phyloP scores from a whole-genome alignment of 495 filamentous ascomycete species.

The Apodospora peruviana region DNA sequence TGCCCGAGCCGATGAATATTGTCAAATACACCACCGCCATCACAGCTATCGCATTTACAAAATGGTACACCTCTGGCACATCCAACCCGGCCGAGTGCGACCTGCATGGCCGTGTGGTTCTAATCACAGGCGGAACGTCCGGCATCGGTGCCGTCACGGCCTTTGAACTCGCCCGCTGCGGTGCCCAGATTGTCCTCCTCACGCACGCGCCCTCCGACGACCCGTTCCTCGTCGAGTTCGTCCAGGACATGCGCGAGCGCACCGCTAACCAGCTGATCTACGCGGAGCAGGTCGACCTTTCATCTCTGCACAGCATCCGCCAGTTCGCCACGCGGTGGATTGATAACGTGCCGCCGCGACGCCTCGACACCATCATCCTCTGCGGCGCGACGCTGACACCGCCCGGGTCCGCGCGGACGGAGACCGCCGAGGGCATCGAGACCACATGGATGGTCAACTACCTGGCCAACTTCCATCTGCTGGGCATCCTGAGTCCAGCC shows the following conservation, averaged over 20 bases:
- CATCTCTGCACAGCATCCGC: slow-evolving; percentile 79
- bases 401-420: slow-evolving; percentile 42
- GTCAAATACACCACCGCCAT: slow-evolving; percentile 57
- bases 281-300: slow-evolving; percentile 88
- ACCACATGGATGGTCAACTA: slow-evolving; percentile 92
- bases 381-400: slow-evolving; percentile 74
- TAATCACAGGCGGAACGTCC: slow-evolving; percentile 94
- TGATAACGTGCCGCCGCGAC: slow-evolving; percentile 84
- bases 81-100: slow-evolving; percentile 70
- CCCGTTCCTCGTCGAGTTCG: slow-evolving; percentile 84
- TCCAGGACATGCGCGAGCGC: slow-evolving; percentile 74
- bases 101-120: slow-evolving; percentile 87
- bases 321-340: slow-evolving; percentile 98
- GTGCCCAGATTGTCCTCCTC: slow-evolving; percentile 87
- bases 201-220: slow-evolving; percentile 75
- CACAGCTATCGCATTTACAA: slow-evolving; percentile 58
- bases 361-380: slow-evolving; percentile 90
- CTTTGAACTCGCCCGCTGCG: slow-evolving; percentile 68
- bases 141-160: slow-evolving; percentile 80
- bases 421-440: slow-evolving; percentile 76
- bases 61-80: slow-evolving; percentile 73
- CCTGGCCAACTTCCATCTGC: slow-evolving; percentile 88
- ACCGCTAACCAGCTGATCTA: slow-evolving; percentile 89
- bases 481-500: slow-evolving; percentile 84
- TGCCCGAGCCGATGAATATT: slow-evolving; percentile 59